These are phyloP conservation scores for Entamoeba dispar DNA, from an alignment of 208 protist species.

Conservation along the genomic window DNA sequence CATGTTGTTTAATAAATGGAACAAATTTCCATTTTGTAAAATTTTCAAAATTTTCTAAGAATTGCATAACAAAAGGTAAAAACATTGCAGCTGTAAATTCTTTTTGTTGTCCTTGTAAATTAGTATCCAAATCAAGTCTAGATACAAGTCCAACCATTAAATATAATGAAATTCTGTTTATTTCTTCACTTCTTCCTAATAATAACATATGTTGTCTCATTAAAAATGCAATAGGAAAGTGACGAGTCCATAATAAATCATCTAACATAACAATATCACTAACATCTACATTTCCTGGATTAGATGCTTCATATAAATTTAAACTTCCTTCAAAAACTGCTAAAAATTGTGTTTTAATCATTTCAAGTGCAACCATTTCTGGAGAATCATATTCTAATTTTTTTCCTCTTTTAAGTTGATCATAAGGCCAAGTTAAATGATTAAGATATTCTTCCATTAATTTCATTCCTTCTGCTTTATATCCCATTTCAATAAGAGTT, in stretches of 20 bases:
- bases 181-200: background rate
- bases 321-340: background rate
- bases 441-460: background rate
- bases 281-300: background rate
- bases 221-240: background rate
- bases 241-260: background rate
- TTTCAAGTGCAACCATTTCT: background rate
- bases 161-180: background rate
- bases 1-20: background rate
- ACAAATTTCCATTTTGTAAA: background rate
- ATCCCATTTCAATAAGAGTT: background rate
- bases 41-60: background rate
- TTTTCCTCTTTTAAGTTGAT: background rate
- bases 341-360: background rate
- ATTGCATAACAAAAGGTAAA: background rate
- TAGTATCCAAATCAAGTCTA: background rate
- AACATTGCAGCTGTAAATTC: background rate
- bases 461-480: background rate
- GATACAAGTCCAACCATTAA: background rate
- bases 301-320: background rate
- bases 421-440: background rate
- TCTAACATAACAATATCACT: background rate
- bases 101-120: background rate
- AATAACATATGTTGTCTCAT: background rate
- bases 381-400: background rate